Evolutionary conservation across 1,284 basidiomycete genomes (phyloP).

Genomic region (Ustilago xerochloae): DNA sequence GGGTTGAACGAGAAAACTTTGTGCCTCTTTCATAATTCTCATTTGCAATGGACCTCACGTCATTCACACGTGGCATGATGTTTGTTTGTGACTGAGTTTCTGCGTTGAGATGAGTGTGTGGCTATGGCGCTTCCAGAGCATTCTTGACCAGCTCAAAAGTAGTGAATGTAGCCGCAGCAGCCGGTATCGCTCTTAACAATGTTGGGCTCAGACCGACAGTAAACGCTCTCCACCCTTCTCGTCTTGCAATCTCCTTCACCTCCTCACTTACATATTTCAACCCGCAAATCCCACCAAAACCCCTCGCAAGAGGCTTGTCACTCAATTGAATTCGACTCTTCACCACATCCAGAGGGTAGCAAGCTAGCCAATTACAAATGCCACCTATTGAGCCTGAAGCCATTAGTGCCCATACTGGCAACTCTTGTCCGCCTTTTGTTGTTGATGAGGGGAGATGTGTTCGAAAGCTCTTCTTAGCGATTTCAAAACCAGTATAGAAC

Average conservation of each 20-base stretch:
- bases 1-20: conserved; percentile 50
- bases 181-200: conserved; percentile 54
- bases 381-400: conserved; percentile 89
- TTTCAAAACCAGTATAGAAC: conserved; percentile 85
- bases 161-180: conserved; percentile 57
- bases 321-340: conserved; percentile 49
- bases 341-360: conserved; percentile 77
- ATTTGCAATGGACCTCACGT: not conserved
- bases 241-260: conserved; percentile 11
- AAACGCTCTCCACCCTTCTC: conserved; percentile 39
- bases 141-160: conserved; percentile 56
- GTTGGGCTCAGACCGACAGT: conserved; percentile 53
- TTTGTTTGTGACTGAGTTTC: not conserved
- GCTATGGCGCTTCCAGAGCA: conserved; percentile 17
- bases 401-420: conserved; percentile 90
- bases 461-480: conserved; percentile 81
- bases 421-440: conserved; percentile 9
- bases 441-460: conserved; percentile 65
- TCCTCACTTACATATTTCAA: conserved; percentile 42
- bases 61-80: not conserved
- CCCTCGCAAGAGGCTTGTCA: conserved; percentile 23
- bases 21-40: conserved; percentile 23
- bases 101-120: too few species aligned
- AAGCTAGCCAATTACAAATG: conserved; percentile 91
- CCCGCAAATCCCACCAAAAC: conserved; percentile 21